These are phyloP conservation scores for Calonectria honghensis DNA, from an alignment of 2,329 filamentous ascomycete genomes.

Conservation along the genomic window DNA sequence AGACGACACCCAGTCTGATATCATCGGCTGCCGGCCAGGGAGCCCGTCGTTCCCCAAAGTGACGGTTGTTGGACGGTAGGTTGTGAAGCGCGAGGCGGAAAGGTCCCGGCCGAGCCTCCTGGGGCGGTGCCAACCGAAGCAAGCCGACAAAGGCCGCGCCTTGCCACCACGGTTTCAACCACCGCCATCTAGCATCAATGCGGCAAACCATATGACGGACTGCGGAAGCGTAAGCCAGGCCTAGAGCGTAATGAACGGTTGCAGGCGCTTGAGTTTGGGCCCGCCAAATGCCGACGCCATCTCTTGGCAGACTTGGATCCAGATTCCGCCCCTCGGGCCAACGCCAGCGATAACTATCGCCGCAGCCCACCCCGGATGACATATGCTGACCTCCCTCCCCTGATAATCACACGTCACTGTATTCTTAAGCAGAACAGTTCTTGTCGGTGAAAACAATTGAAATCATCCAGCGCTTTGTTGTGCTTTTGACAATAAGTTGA, in stretches of 20 bases:
- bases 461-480: constrained; percentile 18
- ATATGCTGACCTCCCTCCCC: constrained; percentile 14
- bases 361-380: constrained; percentile 18
- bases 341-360: constrained; percentile 32
- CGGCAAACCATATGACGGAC: constrained; percentile 40
- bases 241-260: constrained; percentile 9
- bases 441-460: constrained; percentile 7
- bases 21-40: constrained; percentile 49
- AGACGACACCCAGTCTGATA: constrained; percentile 52
- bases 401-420: constrained; percentile 30
- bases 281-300: constrained; percentile 23
- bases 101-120: constrained; percentile 53
- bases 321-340: constrained; percentile 17
- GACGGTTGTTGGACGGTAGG: constrained; percentile 48
- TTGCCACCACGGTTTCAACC: constrained; percentile 41
- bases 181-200: constrained; percentile 29
- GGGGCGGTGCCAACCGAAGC: constrained; percentile 60
- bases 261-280: constrained; percentile 1
- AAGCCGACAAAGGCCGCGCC: constrained; percentile 65
- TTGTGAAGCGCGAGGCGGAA: constrained; percentile 56
- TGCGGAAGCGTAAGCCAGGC: constrained; percentile 39
- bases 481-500: constrained; percentile 19
- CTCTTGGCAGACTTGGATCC: constrained; percentile 10
- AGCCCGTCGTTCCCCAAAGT: constrained; percentile 38
- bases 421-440: constrained; percentile 28